These are phyloP conservation scores for Cyberlindnera subsufficiens DNA, from an alignment of 805 yeast genomes.

Conservation along the genomic window DNA sequence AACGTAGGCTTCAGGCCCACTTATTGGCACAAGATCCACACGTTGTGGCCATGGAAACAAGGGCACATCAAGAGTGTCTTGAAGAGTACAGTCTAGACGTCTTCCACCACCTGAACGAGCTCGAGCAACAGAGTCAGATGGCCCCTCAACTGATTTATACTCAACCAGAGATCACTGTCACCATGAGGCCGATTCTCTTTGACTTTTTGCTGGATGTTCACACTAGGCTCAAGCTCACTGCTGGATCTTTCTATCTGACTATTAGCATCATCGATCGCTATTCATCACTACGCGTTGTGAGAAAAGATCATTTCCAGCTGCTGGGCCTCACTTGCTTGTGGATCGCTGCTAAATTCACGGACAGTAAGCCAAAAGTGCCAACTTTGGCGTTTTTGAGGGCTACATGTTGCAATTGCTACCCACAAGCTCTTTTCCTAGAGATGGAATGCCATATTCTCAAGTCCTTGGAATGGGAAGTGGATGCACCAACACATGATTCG, in stretches of 20 bases:
- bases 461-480: conserved; percentile 58
- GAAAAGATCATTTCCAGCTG: conserved; percentile 78
- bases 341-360: conserved; percentile 79
- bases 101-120: conserved; percentile 27
- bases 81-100: conserved; percentile 41
- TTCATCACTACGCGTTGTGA: conserved; percentile 73
- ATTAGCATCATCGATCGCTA: conserved; percentile 79
- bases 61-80: conserved; percentile 37
- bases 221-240: conserved; percentile 54
- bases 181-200: conserved; percentile 70
- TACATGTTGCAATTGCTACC: conserved; percentile 54
- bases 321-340: conserved; percentile 84
- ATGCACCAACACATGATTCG: conserved; percentile 56
- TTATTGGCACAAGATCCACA: conserved; percentile 31
- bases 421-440: conserved; percentile 50
- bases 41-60: conserved; percentile 41
- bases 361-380: conserved; percentile 61
- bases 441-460: conserved; percentile 66
- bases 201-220: conserved; percentile 76
- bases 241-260: conserved; percentile 60
- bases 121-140: conserved; percentile 27
- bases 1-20: conserved; percentile 21
- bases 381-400: conserved; percentile 44
- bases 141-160: conserved; percentile 26
- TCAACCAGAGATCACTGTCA: conserved; percentile 35